Conservation (phyloP, 208 protist genomes). For the Leishmania tarentolae region DNA sequence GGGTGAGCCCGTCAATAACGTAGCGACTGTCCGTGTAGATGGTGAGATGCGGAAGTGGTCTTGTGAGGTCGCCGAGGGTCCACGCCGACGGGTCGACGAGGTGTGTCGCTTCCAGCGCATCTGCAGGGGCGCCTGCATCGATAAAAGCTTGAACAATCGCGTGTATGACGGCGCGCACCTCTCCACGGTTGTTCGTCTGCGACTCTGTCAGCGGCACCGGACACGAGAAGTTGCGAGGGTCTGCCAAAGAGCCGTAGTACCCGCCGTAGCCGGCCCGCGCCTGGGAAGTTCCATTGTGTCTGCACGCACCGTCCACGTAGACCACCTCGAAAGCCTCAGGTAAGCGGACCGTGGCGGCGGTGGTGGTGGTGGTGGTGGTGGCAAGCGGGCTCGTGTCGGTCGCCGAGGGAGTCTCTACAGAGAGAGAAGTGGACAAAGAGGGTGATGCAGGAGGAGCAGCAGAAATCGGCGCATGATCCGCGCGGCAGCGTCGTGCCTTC, state of each 20-base stretch:
- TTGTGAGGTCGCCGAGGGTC: neutral
- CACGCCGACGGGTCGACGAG: constrained; percentile 7
- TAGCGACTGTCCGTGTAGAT: constrained; percentile 85
- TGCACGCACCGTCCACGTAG: constrained; percentile 88
- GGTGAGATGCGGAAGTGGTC: constrained; percentile 43
- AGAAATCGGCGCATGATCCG: neutral
- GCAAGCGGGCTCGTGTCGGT: neutral
- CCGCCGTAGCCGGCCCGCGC: constrained; percentile 80
- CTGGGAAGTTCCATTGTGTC: constrained; percentile 51
- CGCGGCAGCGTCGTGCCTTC: neutral
- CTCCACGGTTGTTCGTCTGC: constrained; percentile 88
- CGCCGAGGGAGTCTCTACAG: neutral
- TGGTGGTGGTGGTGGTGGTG: neutral
- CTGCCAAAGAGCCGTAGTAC: constrained; percentile 62
- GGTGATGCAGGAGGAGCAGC: neutral
- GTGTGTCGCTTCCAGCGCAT: constrained; percentile 14
- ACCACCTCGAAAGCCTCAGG: constrained; percentile 32
- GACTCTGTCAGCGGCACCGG: constrained; percentile 51
- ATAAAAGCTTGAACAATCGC: constrained; percentile 54
- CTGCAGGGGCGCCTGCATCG: constrained; percentile 25
- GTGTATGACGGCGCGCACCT: constrained; percentile 80
- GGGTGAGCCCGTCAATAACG: constrained; percentile 63
- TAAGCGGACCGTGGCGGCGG: neutral
- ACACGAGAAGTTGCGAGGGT: constrained; percentile 70
- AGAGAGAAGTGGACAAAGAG: neutral